A percentile compares a stretch with the other conserved stretches of the same genome.
phyloP scores from a whole-genome alignment of 768 basidiomycete species.

The Lentinula raphanica region DNA sequence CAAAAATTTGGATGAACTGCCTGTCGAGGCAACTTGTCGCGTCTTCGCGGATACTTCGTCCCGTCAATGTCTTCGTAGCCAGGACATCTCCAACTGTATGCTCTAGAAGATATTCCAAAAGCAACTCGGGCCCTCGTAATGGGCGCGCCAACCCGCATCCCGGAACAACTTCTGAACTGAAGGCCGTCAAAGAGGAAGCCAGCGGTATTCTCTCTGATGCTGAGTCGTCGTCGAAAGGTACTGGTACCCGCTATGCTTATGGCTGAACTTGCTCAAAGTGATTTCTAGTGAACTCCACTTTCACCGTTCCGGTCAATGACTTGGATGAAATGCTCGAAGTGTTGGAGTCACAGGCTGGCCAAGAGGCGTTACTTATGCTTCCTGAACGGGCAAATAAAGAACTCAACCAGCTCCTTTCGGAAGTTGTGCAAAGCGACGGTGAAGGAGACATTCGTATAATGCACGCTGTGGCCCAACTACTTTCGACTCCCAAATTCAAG shows the following conservation, averaged over 20 bases:
- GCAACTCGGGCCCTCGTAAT: neutral
- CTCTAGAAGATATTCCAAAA: neutral
- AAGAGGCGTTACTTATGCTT: neutral
- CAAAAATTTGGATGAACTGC: slow-evolving; percentile 8
- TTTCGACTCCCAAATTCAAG: neutral
- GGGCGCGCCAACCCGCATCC: neutral
- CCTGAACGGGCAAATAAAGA: neutral
- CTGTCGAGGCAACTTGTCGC: slow-evolving; percentile 7
- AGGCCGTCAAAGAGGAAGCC: neutral
- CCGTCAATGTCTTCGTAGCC: neutral
- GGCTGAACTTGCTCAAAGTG: neutral
- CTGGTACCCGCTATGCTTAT: neutral
- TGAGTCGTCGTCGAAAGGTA: neutral
- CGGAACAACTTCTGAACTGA: neutral
- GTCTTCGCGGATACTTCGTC: neutral
- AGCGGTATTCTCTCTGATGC: neutral
- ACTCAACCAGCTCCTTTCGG: neutral
- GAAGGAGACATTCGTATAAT: neutral
- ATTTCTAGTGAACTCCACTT: neutral
- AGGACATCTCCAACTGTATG: neutral
- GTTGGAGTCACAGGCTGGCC: neutral
- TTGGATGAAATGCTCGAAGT: neutral
- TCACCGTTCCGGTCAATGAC: neutral
- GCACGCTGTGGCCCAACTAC: neutral
- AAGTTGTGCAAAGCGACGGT: neutral